Base-by-base conservation (phyloP, 2,329 filamentous ascomycete species). In the Phialemoniopsis sp. region DNA sequence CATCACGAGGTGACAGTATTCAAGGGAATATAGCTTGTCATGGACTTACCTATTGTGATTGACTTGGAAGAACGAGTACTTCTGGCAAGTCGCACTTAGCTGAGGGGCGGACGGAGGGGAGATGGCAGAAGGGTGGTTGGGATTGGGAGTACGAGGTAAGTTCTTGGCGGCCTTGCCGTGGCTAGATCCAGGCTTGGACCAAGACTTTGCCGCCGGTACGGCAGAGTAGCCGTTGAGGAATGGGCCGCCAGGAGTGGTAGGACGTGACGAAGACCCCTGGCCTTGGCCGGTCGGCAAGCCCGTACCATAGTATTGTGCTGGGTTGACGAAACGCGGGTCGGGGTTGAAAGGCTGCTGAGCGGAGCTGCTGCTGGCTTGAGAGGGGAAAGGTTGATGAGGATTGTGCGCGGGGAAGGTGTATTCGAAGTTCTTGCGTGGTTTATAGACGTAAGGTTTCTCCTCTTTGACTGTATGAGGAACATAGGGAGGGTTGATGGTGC, bases 41-140 rank as follows among this genome's bases (percentile, higher is more conserved):
- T 15, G 15, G 2, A 50, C 63, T 42, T 64, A 76, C 68, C 73
- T 72, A 46, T 81, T 81, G 46, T 80, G 70, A 44, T 82, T 64
- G 18, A 76, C 68, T 46, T 80, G 75, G 53, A 81, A 76, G 52
- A 78, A 82, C 3, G 66, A 59, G 49, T 78, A 79, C 45, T 73
- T 77, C 41, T 73, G 68, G 40, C 69, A 69, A 9, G 73, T 63
- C n/a, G 47, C 66, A 46, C 54, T 55, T 26, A 26, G 21, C 21
- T 26, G 6, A 10, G 21, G 21, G 21, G 21, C 21, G 42, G 52
- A 35, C 44, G 58, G 52, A 37, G 54, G 52, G 44, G 33, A 42
- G 44, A 38, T 38, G 49, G 44, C 16, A 34, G 29, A 44, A 40
- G 40, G 32, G 30, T 26, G 42, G 44, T 40, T 41, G 45, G 40